Base-by-base conservation (phyloP, 306 rosid species). In the Purshia tridentata region DNA sequence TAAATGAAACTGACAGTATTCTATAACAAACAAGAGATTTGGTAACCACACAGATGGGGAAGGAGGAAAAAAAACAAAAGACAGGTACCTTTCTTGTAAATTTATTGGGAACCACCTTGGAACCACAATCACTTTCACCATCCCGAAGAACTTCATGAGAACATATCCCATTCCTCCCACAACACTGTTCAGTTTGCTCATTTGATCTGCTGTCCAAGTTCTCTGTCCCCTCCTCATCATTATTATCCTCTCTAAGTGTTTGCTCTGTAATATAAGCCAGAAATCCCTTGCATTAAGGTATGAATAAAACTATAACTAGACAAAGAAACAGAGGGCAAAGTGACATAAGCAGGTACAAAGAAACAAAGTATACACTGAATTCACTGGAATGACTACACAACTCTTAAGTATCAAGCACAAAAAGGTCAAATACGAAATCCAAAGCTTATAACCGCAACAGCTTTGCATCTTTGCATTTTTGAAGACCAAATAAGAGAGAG, bases 101-200 rank as follows among this genome's bases (percentile, higher is more conserved):
- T 69, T 78, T 84, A 61, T 67, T 67, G 19, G 78, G 67, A 39
- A 69, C 23, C 74, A 72, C 67, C 78, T 81, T 88, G 71, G 92
- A 82, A 86, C 74, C 75, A 59, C 88, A 85, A 85, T 71, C 65
- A 35, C 86, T 67, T 65, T 69, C 84, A 70, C 96, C 87, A 74
- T 94, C 85, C 74, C 71, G 90, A 54, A 94, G 97, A 80, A 91
- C 90, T 75, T 91, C 97, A 76, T 94, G 91, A 70, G 98, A 91
- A 82, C 88, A 91, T 81, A 93, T 91, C 69, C 98, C 97, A 76
- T 89, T 85, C 58, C 71, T 82, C 60, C 88, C 91, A 83, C 95
- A 88, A 81, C 89, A 89, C 49, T 51, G 70, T 75, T 82, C 87
- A 72, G 80, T 61, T 58, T 53, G 49, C 41, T 77, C 84, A 37